Evolutionary conservation across 306 rosid species (phyloP), one percentile per base, ranked within the genome.

Genomic region (Cicer pinnatifidum): DNA sequence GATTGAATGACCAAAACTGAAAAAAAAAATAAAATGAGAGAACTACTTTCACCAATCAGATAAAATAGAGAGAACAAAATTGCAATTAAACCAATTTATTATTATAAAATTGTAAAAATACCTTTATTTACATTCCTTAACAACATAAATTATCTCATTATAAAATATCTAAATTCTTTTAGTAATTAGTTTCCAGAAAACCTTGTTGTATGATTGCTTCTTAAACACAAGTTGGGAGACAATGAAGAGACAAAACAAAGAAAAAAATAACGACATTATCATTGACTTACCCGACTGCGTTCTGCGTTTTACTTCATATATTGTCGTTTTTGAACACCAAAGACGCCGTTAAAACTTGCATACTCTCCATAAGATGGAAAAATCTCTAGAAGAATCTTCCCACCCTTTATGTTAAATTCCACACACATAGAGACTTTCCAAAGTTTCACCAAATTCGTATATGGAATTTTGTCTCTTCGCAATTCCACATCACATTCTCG

Each of bases 291-390:
- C 56, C 2, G 81, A 78, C 12, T 59, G 56, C 6, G 1, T 78
- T 39, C n/a, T n/a, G n/a, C n/a, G n/a, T n/a, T n/a, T 33, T 77
- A 15, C 45, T 69, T 17, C 81, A 69, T 53, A 39, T 69, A 0
- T 28, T 77, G 2, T 8, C 70, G 6, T 77, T 68, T 16, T 9
- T 77, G 11, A 35, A 5, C 41, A 5, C 57, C 40, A 78, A n/a
- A 69, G 1, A n/a, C 11, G 76, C 65, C 3, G 71, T 70, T n/a
- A 37, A 19, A 61, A 78, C 77, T 4, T 78, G 82, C 23, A 6
- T 61, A 0, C 3, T 78, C 1, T 78, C 76, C 2, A 60, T 1
- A 1, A 44, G 67, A 7, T 78, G 65, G 64, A 60, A 13, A 3
- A 0, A 59, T 23, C 76, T 60, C 28, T 78, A 66, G 57, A 51